Base-by-base conservation (phyloP, 1,139 yeast species). In the Torulaspora globosa region DNA sequence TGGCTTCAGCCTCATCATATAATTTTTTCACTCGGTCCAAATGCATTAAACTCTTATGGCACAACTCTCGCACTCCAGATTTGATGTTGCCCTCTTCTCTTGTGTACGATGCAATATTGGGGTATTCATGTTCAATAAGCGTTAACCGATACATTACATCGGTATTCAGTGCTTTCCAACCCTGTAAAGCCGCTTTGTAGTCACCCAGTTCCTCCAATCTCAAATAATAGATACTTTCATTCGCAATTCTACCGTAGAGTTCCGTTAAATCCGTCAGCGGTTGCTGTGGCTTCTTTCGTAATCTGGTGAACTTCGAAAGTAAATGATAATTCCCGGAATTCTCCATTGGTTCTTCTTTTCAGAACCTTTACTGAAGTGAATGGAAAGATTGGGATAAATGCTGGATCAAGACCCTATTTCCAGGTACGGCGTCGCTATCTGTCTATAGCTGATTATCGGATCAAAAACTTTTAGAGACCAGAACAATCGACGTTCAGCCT, bases 131-230 rank as follows among this genome's bases (percentile, higher is more conserved):
- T 41, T 80, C 84, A 45, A 82, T 72, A 11, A 69, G 56, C 31
- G 81, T 84, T 36, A 82, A 65, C 55, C 78, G 78, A 60, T 70
- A 78, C 43, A 79, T 69, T 9, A 81, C 70, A 43, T 77, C 74
- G 1, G 85, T 79, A 53, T 81, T 86, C 15, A 84, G 66, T 7
- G 80, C 71, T 56, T 80, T 82, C 90, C 90, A 84, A 2, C 89
- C 89, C 54, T 75, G 77, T 24, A 81, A 66, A 1, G 90, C 85
- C 16, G 74, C 78, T 46, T 73, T 77, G 41, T 72, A 66, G 16
- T 74, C 71, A 32, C 73, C 70, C 16, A 71, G 68, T 50, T 82
- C 84, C 57, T 84, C 90, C 21, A 78, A 59, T 5, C 78, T 72
- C 42, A 81, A 61, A 61, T 80, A 78, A 53, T 74, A 70, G 44